These are phyloP conservation scores for Pharus latifolius DNA, from an alignment of 176 grass and related monocot species.

Conservation along the genomic window DNA sequence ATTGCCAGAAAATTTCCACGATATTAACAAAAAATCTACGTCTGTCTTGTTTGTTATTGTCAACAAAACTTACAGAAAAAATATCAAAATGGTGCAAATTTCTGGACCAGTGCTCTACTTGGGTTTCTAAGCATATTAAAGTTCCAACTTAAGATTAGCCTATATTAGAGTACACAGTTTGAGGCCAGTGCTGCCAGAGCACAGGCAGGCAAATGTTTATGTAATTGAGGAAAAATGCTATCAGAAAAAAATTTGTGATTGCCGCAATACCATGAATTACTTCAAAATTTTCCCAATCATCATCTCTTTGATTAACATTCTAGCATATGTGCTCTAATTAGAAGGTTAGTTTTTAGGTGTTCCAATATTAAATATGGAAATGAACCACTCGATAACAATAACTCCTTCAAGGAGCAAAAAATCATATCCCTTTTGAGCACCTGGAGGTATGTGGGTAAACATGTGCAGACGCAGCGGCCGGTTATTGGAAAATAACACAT, in stretches of 20 bases:
- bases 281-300: no score
- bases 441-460: no score
- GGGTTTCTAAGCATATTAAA: not conserved
- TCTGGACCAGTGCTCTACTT: not conserved
- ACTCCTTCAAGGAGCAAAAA: no score
- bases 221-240: not conserved
- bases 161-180: not conserved
- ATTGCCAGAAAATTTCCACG: no score
- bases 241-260: not conserved
- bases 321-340: no score
- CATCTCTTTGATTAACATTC: no score
- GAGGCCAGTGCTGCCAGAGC: not conserved
- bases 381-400: no score
- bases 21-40: not conserved
- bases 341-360: no score
- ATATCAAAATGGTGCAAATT: not conserved
- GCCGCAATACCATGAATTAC: not conserved
- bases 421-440: no score
- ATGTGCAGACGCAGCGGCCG: no score
- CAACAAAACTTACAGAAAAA: not conserved
- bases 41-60: not conserved
- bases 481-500: no score
- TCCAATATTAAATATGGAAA: no score
- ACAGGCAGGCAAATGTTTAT: not conserved
- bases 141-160: not conserved